Conservation (phyloP, 805 yeast genomes). For the Wickerhamiella vanderwaltii region DNA sequence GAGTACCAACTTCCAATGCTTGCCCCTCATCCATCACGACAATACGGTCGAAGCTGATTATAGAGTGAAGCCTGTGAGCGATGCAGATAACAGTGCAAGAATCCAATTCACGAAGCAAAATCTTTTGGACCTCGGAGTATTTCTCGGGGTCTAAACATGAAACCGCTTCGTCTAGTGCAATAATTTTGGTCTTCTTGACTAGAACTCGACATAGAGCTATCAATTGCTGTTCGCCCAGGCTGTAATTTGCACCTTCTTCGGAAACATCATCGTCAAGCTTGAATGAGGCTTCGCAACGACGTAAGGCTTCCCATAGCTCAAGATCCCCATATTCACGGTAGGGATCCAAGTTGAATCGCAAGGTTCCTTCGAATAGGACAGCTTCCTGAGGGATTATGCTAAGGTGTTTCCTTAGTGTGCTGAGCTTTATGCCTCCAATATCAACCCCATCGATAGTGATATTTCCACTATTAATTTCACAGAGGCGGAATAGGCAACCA, state of each 20-base stretch:
- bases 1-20: conserved; percentile 41
- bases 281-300: conserved; percentile 47
- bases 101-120: conserved; percentile 45
- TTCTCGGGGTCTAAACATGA: conserved; percentile 68
- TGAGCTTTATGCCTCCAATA: conserved; percentile 49
- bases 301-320: conserved; percentile 55
- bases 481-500: conserved; percentile 51
- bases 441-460: conserved; percentile 60
- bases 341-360: conserved; percentile 69
- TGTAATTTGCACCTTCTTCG: conserved; percentile 58
- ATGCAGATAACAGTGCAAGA: conserved; percentile 57
- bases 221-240: conserved; percentile 55
- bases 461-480: conserved; percentile 42
- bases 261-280: conserved; percentile 48
- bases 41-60: conserved; percentile 44
- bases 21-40: conserved; percentile 49
- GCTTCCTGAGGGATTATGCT: conserved; percentile 88
- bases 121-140: conserved; percentile 48
- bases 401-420: conserved; percentile 55
- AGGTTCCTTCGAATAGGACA: conserved; percentile 65
- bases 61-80: conserved; percentile 59
- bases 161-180: conserved; percentile 66
- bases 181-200: conserved; percentile 46
- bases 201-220: conserved; percentile 60
- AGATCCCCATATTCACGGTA: conserved; percentile 45